Base-by-base conservation (phyloP, 1,284 basidiomycete species). In the Hemileia vastatrix region DNA sequence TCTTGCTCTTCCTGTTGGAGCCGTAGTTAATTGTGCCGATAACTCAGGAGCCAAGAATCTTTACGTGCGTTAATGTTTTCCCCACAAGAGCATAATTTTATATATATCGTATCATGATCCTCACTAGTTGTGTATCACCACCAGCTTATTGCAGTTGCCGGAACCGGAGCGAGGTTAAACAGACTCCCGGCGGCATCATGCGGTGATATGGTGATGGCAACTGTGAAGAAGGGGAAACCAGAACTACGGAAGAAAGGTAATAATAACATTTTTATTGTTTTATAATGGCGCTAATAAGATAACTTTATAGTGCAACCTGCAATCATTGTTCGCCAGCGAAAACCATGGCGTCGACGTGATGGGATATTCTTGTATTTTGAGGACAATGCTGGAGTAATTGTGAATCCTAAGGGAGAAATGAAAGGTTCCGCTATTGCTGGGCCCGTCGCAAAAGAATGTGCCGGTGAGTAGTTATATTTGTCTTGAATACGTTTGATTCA, bases 151-250 rank as follows among this genome's bases (percentile, higher is more conserved):
- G 88, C 91, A 77, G 88, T 91, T 58, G 88, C 83, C 77, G 90
- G 93, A 66, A 90, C 88, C 78, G 95, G 94, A 80, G 88, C 95
- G 66, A 90, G 88, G 77, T 84, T 98, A 62, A 97, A 98, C 85
- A 84, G 95, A 80, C 84, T 98, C 68, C 94, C 94, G 68, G 94
- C 95, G 78, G 93, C 94, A 72, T 88, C 92, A 81, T 92, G 95
- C 67, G 94, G 94, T 74, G 92, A 95, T 80, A 59, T 64, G 68
- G 87, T 97, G 73, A 92, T 98, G 74, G 92, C 92, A 67, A 92
- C 89, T 65, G 95, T 98, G 77, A 98, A 99, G 86, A 98, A 98
- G 85, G 94, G 94, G 79, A 98, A 99, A 83, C 95, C 95, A 57
- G 94, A 99, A 80, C 81, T 99, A 77, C 86, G 94, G 80, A 99